These are phyloP conservation scores for Colletotrichum camelliae DNA, from an alignment of 2,329 filamentous ascomycete genomes.

Conservation along the genomic window DNA sequence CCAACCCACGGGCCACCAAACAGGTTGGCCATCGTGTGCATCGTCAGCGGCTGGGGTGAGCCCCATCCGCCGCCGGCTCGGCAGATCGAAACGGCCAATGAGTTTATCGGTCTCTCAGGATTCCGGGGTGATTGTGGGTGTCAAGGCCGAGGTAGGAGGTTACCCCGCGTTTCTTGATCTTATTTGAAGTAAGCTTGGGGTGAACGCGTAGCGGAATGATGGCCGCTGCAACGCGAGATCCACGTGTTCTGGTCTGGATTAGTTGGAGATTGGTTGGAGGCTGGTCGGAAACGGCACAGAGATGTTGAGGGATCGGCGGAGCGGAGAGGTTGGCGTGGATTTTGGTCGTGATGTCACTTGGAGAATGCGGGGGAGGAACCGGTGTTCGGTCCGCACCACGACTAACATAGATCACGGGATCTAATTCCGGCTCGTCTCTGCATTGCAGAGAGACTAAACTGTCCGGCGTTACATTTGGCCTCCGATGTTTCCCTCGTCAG, in stretches of 20 bases:
- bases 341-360: slow-evolving; percentile 6
- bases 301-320: background rate
- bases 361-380: slow-evolving; percentile 4
- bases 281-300: background rate
- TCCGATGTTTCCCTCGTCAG: background rate
- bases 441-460: background rate
- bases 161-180: slow-evolving; percentile 2
- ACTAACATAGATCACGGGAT: background rate
- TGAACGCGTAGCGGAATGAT: background rate
- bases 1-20: background rate
- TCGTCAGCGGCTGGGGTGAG: slow-evolving; percentile 2
- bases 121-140: background rate
- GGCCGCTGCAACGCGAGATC: background rate
- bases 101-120: background rate
- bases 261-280: background rate
- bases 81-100: slow-evolving; percentile 3
- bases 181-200: background rate
- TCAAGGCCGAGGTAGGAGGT: background rate
- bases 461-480: background rate
- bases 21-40: background rate
- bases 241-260: background rate
- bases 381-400: background rate
- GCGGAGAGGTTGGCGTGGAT: background rate
- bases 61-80: background rate
- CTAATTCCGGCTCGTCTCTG: background rate